Evolutionary conservation across 2,329 filamentous ascomycete genomes (phyloP).

Genomic region (Graphiopsis chlorocephala): DNA sequence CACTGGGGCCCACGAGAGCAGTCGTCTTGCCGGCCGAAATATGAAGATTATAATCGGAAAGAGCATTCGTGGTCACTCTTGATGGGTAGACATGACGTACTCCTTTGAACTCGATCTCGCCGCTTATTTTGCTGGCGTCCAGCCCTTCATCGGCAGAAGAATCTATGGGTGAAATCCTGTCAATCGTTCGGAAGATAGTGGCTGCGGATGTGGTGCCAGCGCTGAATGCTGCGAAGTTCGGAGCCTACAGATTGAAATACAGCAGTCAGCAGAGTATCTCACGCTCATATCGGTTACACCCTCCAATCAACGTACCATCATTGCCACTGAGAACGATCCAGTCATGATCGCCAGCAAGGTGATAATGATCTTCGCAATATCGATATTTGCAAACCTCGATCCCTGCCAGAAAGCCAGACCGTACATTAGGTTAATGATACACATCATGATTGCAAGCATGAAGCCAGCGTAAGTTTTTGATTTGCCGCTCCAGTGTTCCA

Average conservation of each 20-base stretch:
- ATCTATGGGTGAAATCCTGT: constrained; percentile 77
- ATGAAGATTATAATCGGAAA: constrained; percentile 70
- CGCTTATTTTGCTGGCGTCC: constrained; percentile 67
- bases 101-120: constrained; percentile 72
- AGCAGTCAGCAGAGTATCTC: background rate
- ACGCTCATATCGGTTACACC: background rate
- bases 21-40: constrained; percentile 53
- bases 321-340: constrained; percentile 33
- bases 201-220: constrained; percentile 76
- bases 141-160: constrained; percentile 65
- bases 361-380: constrained; percentile 69
- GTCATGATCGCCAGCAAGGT: constrained; percentile 49
- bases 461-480: constrained; percentile 40
- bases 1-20: constrained; percentile 47
- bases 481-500: constrained; percentile 70
- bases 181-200: constrained; percentile 89
- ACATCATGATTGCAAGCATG: constrained; percentile 80
- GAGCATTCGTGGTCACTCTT: constrained; percentile 80
- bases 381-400: constrained; percentile 67
- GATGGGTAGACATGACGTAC: constrained; percentile 92
- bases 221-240: constrained; percentile 74
- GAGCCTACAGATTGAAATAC: background rate
- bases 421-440: constrained; percentile 64
- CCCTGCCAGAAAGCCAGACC: constrained; percentile 58
- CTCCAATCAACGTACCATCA: constrained; percentile 17